Percentiles rank a stretch among this genome's conserved stretches.
These are phyloP conservation scores for Vigna trinervia DNA, from an alignment of 306 rosid species.

Conservation along the genomic window DNA sequence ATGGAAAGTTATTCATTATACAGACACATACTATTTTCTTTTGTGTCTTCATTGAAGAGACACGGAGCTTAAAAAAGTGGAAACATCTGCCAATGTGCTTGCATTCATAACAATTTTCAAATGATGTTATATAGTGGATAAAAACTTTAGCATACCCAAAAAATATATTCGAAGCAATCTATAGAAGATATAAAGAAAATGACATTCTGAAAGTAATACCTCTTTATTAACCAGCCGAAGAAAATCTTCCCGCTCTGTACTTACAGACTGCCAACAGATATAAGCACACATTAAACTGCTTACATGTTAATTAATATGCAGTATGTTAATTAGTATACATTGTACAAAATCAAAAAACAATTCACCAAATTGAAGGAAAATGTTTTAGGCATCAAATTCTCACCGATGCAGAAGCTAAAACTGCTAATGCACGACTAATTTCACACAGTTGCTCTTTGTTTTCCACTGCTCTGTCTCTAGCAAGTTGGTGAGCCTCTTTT, in stretches of 20 bases:
- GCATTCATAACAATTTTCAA: neutral
- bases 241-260: slow-evolving; percentile 95
- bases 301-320: neutral
- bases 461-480: slow-evolving; percentile 69
- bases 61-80: neutral
- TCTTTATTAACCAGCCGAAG: slow-evolving; percentile 89
- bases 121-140: neutral
- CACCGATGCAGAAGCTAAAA: slow-evolving; percentile 98
- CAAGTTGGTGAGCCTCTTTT: slow-evolving; percentile 78
- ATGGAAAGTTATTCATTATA: neutral
- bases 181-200: slow-evolving; percentile 35
- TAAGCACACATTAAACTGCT: slow-evolving; percentile 1
- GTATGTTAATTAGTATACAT: neutral
- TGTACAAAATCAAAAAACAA: slow-evolving; percentile 20
- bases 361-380: slow-evolving; percentile 24
- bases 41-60: neutral
- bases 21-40: neutral
- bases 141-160: slow-evolving; percentile 21
- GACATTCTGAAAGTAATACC: slow-evolving; percentile 55
- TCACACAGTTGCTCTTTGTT: slow-evolving; percentile 90
- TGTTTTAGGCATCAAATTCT: slow-evolving; percentile 49
- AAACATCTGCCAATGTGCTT: neutral
- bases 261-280: slow-evolving; percentile 77
- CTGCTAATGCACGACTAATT: slow-evolving; percentile 93
- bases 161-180: slow-evolving; percentile 1